Percentiles rank a stretch among this genome's conserved stretches.
phyloP scores from a whole-genome alignment of 116 monocot species.

The Cymodocea nodosa region DNA sequence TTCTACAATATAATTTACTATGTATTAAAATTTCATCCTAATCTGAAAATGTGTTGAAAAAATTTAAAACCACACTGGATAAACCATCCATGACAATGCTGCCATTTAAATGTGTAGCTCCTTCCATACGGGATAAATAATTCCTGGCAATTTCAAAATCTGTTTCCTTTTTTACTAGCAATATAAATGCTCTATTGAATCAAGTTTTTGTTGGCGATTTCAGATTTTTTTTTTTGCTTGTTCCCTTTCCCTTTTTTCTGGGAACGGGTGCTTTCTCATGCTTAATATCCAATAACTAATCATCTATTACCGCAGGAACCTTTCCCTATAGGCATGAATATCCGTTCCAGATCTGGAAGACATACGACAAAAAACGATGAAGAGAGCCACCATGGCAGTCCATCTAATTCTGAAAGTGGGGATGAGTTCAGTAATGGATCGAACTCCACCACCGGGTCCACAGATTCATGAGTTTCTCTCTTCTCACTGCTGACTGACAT shows the following conservation, averaged over 20 bases:
- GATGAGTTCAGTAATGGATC: conserved; percentile 13
- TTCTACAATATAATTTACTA: no score
- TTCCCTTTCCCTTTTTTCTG: no score
- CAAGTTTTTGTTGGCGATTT: no score
- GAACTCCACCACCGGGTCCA: conserved; percentile 21
- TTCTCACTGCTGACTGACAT: not conserved
- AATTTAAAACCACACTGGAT: no score
- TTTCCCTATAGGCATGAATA: conserved; percentile 75
- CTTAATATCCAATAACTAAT: not conserved
- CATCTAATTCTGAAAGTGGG: conserved; percentile 16
- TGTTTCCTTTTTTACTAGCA: no score
- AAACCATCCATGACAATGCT: not conserved
- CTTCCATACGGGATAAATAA: no score
- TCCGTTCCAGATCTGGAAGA: conserved; percentile 65
- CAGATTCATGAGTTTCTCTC: conserved; percentile 11
- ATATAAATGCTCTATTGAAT: no score
- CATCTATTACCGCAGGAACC: conserved; percentile 35
- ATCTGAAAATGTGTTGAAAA: no score
- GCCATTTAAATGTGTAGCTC: not conserved
- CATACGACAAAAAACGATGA: conserved; percentile 23
- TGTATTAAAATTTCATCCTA: no score
- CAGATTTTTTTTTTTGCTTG: no score
- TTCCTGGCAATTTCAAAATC: no score
- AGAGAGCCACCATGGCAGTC: conserved; percentile 37
- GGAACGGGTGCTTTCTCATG: not conserved